These are phyloP conservation scores for Saturnispora sanitii DNA, from an alignment of 805 yeast genomes.

Conservation along the genomic window DNA sequence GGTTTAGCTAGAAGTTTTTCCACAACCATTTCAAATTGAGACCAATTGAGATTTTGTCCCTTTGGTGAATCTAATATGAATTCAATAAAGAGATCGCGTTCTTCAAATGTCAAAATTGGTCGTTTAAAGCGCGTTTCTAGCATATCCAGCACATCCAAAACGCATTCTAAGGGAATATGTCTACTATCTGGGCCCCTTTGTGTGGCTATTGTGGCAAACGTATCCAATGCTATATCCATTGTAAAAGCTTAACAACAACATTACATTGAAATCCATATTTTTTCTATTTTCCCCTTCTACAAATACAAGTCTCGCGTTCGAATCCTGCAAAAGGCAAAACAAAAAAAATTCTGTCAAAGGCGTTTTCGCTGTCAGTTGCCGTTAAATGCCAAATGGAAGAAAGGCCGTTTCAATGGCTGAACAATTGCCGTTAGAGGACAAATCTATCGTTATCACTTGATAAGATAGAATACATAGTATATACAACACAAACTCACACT, in stretches of 20 bases:
- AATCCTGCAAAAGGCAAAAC: background rate
- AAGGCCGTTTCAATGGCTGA: no score
- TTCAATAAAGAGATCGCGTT: conserved; percentile 5
- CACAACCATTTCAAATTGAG: background rate
- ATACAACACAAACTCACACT: background rate
- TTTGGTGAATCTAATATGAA: conserved; percentile 3
- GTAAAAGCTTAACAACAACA: background rate
- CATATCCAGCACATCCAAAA: conserved; percentile 2
- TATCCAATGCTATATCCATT: background rate
- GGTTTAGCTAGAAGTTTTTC: background rate
- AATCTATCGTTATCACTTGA: background rate
- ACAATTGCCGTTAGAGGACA: background rate
- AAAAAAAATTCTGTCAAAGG: background rate
- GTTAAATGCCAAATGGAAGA: background rate
- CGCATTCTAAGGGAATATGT: background rate
- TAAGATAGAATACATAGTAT: background rate
- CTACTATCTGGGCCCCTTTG: background rate
- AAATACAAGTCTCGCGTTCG: no score
- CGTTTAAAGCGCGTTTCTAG: conserved; percentile 1
- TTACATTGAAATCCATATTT: background rate
- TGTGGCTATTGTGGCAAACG: background rate
- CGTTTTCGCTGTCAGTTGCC: conserved; percentile 2
- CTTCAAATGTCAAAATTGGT: background rate
- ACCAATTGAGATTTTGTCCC: background rate
- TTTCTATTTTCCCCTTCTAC: background rate